Percentiles rank a stretch among this genome's conserved stretches.
phyloP scores from a whole-genome alignment of 1,284 basidiomycete species.

The Hemileia vastatrix region DNA sequence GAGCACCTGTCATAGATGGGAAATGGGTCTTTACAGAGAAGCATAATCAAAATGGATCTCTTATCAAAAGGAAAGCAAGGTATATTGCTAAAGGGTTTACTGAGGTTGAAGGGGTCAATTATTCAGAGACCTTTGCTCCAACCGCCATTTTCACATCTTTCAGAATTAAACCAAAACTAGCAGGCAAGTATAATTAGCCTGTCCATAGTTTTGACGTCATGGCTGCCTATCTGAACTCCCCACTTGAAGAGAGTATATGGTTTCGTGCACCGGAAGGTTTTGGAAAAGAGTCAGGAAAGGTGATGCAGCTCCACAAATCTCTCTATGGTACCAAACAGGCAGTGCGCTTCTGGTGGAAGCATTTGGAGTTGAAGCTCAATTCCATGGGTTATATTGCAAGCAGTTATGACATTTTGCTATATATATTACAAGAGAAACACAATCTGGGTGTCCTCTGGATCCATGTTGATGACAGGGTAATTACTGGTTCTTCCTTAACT shows the following conservation, averaged over 20 bases:
- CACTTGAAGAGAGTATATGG: constrained; percentile 1
- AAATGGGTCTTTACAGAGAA: background rate
- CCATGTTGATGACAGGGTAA: background rate
- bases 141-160: background rate
- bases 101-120: background rate
- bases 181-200: background rate
- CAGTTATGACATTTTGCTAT: background rate
- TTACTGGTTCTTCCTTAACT: too few relatives aligned
- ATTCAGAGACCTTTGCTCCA: background rate
- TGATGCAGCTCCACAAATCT: too few relatives aligned
- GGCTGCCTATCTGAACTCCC: constrained; percentile 1
- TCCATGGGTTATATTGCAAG: background rate
- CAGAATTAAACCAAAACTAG: background rate
- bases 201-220: background rate
- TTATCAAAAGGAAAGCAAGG: background rate
- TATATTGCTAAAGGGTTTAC: constrained; percentile 3
- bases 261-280: too few relatives aligned
- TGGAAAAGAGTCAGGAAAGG: too few relatives aligned
- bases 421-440: background rate
- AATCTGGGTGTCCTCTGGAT: background rate
- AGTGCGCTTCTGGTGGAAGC: background rate
- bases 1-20: too few relatives aligned
- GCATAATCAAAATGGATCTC: background rate
- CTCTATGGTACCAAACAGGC: background rate
- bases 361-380: background rate